These are phyloP conservation scores for Ceriops zippeliana DNA, from an alignment of 345 rosid genomes.

Conservation along the genomic window DNA sequence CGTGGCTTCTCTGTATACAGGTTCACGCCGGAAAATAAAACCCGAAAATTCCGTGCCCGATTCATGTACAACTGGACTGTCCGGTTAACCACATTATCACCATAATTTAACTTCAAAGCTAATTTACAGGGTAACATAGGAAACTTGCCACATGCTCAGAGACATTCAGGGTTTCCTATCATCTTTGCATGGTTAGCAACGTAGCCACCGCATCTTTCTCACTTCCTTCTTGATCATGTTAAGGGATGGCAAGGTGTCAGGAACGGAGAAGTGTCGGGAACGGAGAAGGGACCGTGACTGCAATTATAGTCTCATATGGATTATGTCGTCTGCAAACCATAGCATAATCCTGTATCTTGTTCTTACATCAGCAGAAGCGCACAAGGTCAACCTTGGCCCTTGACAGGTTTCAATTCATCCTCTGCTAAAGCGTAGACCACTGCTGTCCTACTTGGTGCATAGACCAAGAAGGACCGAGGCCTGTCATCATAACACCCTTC, in stretches of 20 bases:
- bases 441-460: constrained; percentile 82
- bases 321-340: neutral
- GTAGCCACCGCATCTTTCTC: no score
- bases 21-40: no score
- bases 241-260: neutral
- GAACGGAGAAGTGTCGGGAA: neutral
- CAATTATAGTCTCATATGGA: neutral
- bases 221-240: neutral
- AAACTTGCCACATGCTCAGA: neutral
- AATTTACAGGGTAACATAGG: constrained; percentile 7
- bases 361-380: neutral
- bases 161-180: neutral
- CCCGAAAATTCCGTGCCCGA: no score
- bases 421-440: constrained; percentile 76
- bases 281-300: neutral
- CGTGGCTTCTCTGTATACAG: no score
- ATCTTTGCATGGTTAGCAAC: neutral
- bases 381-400: neutral
- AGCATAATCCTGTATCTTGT: neutral
- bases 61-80: no score
- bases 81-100: no score
- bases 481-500: constrained; percentile 64
- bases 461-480: constrained; percentile 69
- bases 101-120: neutral
- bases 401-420: constrained; percentile 17